These are phyloP conservation scores for Blastobotrys chiropterorum DNA, from an alignment of 805 yeast genomes.

Conservation along the genomic window DNA sequence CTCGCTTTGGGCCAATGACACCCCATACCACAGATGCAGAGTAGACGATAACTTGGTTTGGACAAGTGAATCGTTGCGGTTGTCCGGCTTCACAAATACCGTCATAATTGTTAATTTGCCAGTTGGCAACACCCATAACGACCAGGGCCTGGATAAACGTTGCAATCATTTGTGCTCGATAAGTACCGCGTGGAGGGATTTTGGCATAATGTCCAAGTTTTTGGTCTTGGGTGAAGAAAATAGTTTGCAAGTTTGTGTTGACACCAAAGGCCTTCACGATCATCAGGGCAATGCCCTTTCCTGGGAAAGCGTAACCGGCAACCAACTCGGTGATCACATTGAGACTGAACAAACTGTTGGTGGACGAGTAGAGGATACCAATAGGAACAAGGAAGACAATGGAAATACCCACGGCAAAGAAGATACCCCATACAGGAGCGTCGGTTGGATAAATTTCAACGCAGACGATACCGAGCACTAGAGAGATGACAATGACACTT, in stretches of 20 bases:
- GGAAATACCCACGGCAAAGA: constrained; percentile 51
- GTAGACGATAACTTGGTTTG: constrained; percentile 35
- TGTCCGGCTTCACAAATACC: constrained; percentile 26
- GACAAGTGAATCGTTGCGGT: constrained; percentile 33
- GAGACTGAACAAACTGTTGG: constrained; percentile 52
- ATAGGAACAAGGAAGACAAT: constrained; percentile 56
- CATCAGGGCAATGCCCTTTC: constrained; percentile 49
- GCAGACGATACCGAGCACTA: constrained; percentile 38
- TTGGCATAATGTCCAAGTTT: constrained; percentile 43
- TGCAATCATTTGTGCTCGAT: constrained; percentile 35
- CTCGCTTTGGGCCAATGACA: constrained; percentile 43
- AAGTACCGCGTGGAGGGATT: constrained; percentile 38
- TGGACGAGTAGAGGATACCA: constrained; percentile 52
- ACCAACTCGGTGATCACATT: constrained; percentile 59
- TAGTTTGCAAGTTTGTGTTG: constrained; percentile 54
- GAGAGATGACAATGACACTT: constrained; percentile 40
- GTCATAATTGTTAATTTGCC: constrained; percentile 30
- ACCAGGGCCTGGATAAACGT: constrained; percentile 35
- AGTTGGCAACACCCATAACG: constrained; percentile 29
- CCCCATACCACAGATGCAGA: constrained; percentile 44
- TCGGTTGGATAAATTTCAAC: constrained; percentile 37
- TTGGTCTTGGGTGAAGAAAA: constrained; percentile 50
- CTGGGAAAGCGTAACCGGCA: constrained; percentile 62
- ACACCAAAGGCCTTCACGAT: constrained; percentile 40
- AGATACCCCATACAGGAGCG: constrained; percentile 58